Evolutionary conservation across 192 early-diverging fungal species (phyloP).

Genomic region (Dissophora globulifera): DNA sequence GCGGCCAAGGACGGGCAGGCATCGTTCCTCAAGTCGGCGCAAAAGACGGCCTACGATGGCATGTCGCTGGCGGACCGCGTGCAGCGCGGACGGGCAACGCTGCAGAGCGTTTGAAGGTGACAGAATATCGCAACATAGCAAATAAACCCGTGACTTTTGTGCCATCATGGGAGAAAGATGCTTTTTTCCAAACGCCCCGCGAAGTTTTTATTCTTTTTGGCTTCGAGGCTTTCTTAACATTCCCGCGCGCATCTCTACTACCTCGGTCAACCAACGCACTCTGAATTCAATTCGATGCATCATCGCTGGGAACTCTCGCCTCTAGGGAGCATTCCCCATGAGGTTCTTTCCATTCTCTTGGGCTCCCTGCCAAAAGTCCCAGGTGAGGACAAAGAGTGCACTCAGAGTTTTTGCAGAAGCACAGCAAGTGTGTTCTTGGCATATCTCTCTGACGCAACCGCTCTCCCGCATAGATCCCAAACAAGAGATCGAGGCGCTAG

Average conservation of each 20-base stretch:
- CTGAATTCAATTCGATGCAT: conserved; percentile 12
- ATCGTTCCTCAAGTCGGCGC: conserved; percentile 29
- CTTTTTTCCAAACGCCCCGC: too few relatives aligned
- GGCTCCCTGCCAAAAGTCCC: conserved; percentile 49
- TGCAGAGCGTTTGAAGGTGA: conserved; percentile 10
- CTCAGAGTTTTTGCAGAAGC: too few relatives aligned
- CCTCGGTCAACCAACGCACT: background rate
- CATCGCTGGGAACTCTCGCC: conserved; percentile 46
- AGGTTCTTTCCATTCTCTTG: conserved; percentile 41
- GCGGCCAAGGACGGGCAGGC: conserved; percentile 25
- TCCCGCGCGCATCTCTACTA: too few relatives aligned
- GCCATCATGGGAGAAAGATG: too few relatives aligned
- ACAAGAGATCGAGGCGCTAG: conserved; percentile 25
- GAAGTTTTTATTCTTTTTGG: too few relatives aligned
- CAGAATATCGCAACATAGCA: too few relatives aligned
- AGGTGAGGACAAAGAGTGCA: too few relatives aligned
- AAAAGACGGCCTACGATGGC: conserved; percentile 25
- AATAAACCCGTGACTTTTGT: background rate
- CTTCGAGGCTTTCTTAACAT: too few relatives aligned
- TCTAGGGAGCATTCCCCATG: conserved; percentile 35
- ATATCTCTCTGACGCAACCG: too few relatives aligned
- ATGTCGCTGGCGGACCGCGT: conserved; percentile 43
- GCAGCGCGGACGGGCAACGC: conserved; percentile 35
- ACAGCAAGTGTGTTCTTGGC: too few relatives aligned
- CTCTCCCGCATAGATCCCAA: conserved; percentile 12